phyloP scores from a whole-genome alignment of 1,284 basidiomycete species.

The Pseudozyma sp. region DNA sequence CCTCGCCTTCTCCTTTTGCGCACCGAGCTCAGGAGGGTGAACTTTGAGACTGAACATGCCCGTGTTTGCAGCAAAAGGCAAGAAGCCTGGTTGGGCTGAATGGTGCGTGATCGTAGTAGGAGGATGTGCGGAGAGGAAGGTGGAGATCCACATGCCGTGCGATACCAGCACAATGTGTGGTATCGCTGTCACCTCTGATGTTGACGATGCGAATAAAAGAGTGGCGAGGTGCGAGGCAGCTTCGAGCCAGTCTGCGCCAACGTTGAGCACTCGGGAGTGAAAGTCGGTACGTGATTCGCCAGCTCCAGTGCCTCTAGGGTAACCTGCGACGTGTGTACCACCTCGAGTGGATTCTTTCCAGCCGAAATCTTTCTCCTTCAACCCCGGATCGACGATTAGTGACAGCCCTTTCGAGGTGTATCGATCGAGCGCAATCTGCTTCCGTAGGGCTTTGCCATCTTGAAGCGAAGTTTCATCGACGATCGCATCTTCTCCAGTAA shows the following conservation, averaged over 20 bases:
- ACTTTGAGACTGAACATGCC: constrained; percentile 54
- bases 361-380: constrained; percentile 56
- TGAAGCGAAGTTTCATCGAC: constrained; percentile 9
- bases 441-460: not conserved
- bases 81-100: constrained; percentile 23
- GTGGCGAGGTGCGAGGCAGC: constrained; percentile 15
- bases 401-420: not conserved
- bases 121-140: constrained; percentile 48
- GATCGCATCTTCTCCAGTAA: not conserved
- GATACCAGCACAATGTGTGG: constrained; percentile 60
- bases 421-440: not conserved
- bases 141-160: constrained; percentile 65
- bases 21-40: not conserved
- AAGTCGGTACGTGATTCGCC: constrained; percentile 40
- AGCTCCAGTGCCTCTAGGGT: constrained; percentile 27
- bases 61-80: constrained; percentile 55
- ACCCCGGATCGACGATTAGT: constrained; percentile 25
- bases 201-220: not conserved
- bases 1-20: not conserved
- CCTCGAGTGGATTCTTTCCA: constrained; percentile 52
- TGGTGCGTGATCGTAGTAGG: constrained; percentile 31
- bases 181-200: not conserved
- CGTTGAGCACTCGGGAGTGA: constrained; percentile 16
- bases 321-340: constrained; percentile 43
- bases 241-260: constrained; percentile 31